Percentiles rank a stretch among this genome's conserved stretches.
phyloP scores from a whole-genome alignment of 805 yeast genomes.

The Zygosaccharomyces pseudorouxii region DNA sequence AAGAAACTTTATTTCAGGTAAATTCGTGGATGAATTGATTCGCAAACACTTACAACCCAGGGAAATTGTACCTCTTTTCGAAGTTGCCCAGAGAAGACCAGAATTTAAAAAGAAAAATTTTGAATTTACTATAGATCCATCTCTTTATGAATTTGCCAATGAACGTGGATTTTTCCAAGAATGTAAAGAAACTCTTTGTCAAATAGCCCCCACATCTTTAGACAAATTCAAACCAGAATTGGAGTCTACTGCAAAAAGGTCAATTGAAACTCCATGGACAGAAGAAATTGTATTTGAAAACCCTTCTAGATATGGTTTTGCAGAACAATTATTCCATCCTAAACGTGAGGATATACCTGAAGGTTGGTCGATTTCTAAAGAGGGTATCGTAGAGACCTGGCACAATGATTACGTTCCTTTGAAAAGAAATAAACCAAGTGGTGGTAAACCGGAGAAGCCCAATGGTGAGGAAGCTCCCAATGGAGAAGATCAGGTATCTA shows the following conservation, averaged over 20 bases:
- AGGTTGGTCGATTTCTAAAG: constrained; percentile 37
- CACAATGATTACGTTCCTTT: constrained; percentile 69
- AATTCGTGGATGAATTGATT: constrained; percentile 41
- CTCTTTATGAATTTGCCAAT: constrained; percentile 54
- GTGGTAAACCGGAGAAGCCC: constrained; percentile 30
- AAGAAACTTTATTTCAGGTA: constrained; percentile 73
- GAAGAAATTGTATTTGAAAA: constrained; percentile 55
- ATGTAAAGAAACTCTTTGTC: constrained; percentile 67
- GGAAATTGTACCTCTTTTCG: constrained; percentile 33
- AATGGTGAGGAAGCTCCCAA: constrained; percentile 30
- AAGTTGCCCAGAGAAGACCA: constrained; percentile 31
- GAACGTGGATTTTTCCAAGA: constrained; percentile 55
- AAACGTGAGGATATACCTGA: constrained; percentile 38
- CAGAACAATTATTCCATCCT: constrained; percentile 73
- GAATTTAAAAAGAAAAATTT: constrained; percentile 26
- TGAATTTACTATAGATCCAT: constrained; percentile 36
- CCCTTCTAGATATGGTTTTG: constrained; percentile 54
- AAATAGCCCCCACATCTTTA: constrained; percentile 36
- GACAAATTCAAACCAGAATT: constrained; percentile 26
- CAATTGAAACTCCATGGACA: constrained; percentile 76
- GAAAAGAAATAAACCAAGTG: constrained; percentile 46
- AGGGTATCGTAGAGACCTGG: constrained; percentile 52
- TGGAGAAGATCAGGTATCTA: constrained; percentile 17
- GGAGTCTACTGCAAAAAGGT: constrained; percentile 36
- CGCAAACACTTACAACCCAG: constrained; percentile 33